Evolutionary conservation across 192 early-diverging fungal species (phyloP), one percentile per base, ranked within the genome.

Genomic region (Paraglomus brasilianum): DNA sequence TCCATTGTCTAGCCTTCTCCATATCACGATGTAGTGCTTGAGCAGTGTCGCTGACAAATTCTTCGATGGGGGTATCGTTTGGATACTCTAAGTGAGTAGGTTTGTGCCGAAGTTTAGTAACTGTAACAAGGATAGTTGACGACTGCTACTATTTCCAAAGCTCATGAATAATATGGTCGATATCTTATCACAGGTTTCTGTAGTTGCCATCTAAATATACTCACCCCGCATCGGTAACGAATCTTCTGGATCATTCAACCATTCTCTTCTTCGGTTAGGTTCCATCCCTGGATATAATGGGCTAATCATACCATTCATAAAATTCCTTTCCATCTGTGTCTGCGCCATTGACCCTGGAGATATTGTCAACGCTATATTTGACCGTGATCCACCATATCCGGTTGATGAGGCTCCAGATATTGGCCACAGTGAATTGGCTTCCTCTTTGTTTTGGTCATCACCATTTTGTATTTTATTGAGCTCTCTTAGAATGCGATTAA

Each of bases 401-500:
- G 30, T 30, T 30, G 30, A 30, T 30, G 3, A 30, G 30, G 30
- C 30, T 30, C 30, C 30, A 30, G 30, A 30, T 30, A 30, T 17
- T 22, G 53, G 45, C 56, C 56, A 60, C 5, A 43, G 11, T 15
- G 52, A 30, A 9, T 56, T 53, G 53, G 40, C 71, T 62, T 86
- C 86, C 56, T 89, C 86, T 59, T 72, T 82, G 41, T 88, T 88
- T 58, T 85, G 78, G 50, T 89, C 85, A 42, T 84, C 83, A 1
- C 72, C 63, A 46, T 72, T 77, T 11, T 82, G 61, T 49, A 76
- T 75, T 50, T 82, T 89, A 60, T 81, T 84, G 74, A 92, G 72
- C 49, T 93, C 91, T 24, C 90, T 81, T 58, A 93, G 76, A 55
- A 93, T 92, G 66, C 89, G 84, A 74, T 93, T 93, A 53, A 93